Percentiles rank a stretch among this genome's conserved stretches.
Evolutionary conservation across 148 eudicot genomes (phyloP).

Genomic region (Fagopyrum homotropicum): DNA sequence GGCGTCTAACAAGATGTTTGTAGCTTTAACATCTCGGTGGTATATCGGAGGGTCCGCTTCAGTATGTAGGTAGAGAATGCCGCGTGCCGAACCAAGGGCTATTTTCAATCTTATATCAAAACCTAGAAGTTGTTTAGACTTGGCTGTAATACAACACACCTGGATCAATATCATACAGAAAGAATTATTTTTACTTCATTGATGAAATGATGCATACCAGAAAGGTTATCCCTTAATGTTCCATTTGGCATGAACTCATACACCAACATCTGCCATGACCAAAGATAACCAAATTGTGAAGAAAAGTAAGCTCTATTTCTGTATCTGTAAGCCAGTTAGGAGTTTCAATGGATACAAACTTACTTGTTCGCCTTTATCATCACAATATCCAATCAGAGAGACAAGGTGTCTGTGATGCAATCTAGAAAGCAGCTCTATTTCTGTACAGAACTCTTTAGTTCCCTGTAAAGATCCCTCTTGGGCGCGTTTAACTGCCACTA

Average conservation of each 20-base stretch:
- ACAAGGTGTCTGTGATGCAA: constrained; percentile 75
- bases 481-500: constrained; percentile 79
- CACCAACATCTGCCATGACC: constrained; percentile 54
- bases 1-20: constrained; percentile 69
- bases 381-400: constrained; percentile 67
- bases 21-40: constrained; percentile 82
- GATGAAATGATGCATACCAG: constrained; percentile 38
- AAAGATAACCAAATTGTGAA: background rate
- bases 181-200: too few species aligned
- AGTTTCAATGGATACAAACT: background rate
- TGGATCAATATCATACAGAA: too few species aligned
- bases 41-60: constrained; percentile 90
- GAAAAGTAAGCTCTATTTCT: too few species aligned
- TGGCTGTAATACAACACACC: constrained; percentile 26
- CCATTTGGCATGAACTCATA: constrained; percentile 91
- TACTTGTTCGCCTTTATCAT: constrained; percentile 84
- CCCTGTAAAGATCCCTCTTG: constrained; percentile 84
- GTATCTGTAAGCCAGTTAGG: background rate
- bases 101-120: constrained; percentile 49
- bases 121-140: constrained; percentile 26
- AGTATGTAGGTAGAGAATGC: constrained; percentile 76
- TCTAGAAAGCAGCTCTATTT: constrained; percentile 68
- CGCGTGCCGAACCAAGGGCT: constrained; percentile 70
- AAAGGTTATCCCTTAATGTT: constrained; percentile 67
- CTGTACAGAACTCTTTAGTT: constrained; percentile 62